These are phyloP conservation scores for Cercospora nicotianae DNA, from an alignment of 2,329 filamentous ascomycete genomes.

Conservation along the genomic window DNA sequence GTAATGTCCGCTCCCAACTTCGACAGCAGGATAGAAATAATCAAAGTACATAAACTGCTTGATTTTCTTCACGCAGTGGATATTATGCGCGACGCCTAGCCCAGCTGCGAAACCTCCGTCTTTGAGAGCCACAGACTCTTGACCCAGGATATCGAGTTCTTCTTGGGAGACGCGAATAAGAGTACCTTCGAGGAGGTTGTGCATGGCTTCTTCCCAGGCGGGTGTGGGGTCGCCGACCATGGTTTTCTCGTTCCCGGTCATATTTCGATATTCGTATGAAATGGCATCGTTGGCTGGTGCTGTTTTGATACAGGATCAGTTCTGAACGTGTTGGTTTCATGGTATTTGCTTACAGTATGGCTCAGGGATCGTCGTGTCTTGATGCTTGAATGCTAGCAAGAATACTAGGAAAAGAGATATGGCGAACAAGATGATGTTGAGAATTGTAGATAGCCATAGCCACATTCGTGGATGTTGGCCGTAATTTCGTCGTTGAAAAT, in stretches of 20 bases:
- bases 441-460: slow-evolving; percentile 10
- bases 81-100: slow-evolving; percentile 18
- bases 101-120: slow-evolving; percentile 18
- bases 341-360: slow-evolving; percentile 14
- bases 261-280: slow-evolving; percentile 18
- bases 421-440: slow-evolving; percentile 12
- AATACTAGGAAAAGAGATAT: slow-evolving; percentile 13
- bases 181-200: slow-evolving; percentile 17
- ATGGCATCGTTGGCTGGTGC: slow-evolving; percentile 18
- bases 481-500: not conserved
- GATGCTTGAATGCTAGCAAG: slow-evolving; percentile 13
- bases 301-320: not conserved
- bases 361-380: slow-evolving; percentile 5
- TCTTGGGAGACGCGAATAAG: slow-evolving; percentile 13
- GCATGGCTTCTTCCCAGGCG: slow-evolving; percentile 15
- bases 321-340: not conserved
- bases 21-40: slow-evolving; percentile 18
- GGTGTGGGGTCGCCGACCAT: slow-evolving; percentile 19
- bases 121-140: slow-evolving; percentile 12
- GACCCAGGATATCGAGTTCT: slow-evolving; percentile 13
- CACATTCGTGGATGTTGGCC: slow-evolving; percentile 1
- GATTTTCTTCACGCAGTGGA: slow-evolving; percentile 22
- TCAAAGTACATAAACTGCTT: slow-evolving; percentile 20
- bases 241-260: slow-evolving; percentile 13
- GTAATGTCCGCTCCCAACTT: slow-evolving; percentile 11